phyloP scores from a whole-genome alignment of 2,329 filamentous ascomycete genomes.

The Dothistroma septosporum region DNA sequence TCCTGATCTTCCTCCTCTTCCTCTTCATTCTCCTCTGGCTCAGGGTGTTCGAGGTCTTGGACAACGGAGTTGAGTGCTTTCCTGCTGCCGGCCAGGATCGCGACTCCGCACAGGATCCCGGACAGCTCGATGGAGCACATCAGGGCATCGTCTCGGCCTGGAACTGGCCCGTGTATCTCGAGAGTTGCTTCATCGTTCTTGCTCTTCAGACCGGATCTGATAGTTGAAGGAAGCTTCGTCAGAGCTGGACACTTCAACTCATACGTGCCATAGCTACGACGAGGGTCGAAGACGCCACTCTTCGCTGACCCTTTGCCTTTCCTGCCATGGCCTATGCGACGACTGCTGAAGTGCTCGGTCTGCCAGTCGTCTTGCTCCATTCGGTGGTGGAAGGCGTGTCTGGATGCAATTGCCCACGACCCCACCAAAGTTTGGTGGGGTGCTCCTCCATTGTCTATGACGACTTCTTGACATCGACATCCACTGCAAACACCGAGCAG shows the following conservation, averaged over 20 bases:
- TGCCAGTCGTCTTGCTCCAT: conserved; percentile 6
- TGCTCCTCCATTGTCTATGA: conserved; percentile 1
- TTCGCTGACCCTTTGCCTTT: conserved; percentile 3
- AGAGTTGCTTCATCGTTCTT: background rate
- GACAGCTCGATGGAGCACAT: background rate
- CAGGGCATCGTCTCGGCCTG: conserved; percentile 3
- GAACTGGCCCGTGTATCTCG: conserved; percentile 3
- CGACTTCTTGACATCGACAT: conserved; percentile 3
- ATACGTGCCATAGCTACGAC: conserved; percentile 1
- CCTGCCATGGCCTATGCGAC: conserved; percentile 1
- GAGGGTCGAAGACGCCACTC: conserved; percentile 1
- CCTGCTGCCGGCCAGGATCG: conserved; percentile 5
- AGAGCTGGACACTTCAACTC: conserved; percentile 4
- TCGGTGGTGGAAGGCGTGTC: background rate
- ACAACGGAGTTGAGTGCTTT: conserved; percentile 2
- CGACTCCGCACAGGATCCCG: conserved; percentile 1
- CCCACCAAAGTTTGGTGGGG: background rate
- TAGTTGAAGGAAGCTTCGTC: background rate
- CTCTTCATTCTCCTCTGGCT: background rate
- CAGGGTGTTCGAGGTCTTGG: background rate
- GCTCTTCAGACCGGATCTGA: background rate
- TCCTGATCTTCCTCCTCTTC: background rate
- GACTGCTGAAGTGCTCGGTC: conserved; percentile 4
- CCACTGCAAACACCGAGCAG: background rate
- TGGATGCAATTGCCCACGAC: background rate